phyloP scores from a whole-genome alignment of 164 flowering plant genomes.

The Platanus orientalis region DNA sequence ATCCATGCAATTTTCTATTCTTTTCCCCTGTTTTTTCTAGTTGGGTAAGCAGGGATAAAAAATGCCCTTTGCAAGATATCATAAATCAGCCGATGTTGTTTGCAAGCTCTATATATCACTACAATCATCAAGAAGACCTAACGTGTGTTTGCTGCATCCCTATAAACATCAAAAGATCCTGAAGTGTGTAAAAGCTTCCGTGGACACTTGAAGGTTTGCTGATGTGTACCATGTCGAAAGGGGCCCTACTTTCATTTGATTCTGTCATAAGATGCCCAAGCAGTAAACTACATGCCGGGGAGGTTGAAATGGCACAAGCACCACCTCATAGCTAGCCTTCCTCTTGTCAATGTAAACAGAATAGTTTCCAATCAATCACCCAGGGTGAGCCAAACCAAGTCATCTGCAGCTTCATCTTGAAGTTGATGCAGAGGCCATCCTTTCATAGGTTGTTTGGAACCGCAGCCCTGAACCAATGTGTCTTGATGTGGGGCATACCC shows the following conservation, averaged over 20 bases:
- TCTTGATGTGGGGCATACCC: constrained; percentile 72
- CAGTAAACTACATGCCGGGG: constrained; percentile 3
- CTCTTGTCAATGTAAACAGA: neutral
- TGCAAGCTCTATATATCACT: neutral
- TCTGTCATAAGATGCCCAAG: constrained; percentile 5
- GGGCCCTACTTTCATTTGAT: neutral
- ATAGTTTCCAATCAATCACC: neutral
- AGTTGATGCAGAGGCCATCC: constrained; percentile 9
- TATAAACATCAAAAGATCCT: no score
- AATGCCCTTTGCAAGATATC: neutral
- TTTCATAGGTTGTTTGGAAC: constrained; percentile 58
- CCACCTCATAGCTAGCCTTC: neutral
- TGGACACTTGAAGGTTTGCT: neutral
- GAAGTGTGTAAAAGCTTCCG: neutral
- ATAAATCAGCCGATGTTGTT: neutral
- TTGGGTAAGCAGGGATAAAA: neutral
- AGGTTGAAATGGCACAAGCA: neutral
- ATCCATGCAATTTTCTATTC: no score
- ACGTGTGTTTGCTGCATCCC: neutral
- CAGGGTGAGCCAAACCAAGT: neutral
- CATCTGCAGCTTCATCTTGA: constrained; percentile 18
- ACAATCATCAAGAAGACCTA: neutral
- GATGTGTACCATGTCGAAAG: neutral
- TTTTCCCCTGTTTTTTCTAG: no score
- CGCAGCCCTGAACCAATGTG: constrained; percentile 79